These are phyloP conservation scores for Phalaenopsis aphrodite DNA, from an alignment of 106 monocot genomes.

Conservation along the genomic window DNA sequence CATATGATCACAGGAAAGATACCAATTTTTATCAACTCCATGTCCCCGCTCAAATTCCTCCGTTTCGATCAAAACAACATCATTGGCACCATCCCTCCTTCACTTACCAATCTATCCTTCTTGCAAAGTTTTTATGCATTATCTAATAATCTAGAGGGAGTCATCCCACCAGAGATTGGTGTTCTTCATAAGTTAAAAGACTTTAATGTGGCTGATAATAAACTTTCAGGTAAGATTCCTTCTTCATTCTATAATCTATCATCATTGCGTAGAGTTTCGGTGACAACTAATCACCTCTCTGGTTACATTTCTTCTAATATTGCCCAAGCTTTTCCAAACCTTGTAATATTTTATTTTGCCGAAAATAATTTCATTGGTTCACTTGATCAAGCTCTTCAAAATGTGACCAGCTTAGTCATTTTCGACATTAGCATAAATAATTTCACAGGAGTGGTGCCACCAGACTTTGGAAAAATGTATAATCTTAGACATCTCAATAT, in stretches of 20 bases:
- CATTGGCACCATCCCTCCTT: conserved; percentile 7
- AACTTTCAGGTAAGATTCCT: conserved; percentile 22
- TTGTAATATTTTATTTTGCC: not conserved
- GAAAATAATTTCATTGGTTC: not conserved
- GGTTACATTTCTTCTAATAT: conserved; percentile 17
- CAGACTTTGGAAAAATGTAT: conserved; percentile 6
- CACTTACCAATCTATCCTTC: conserved; percentile 7
- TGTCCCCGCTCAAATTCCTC: not conserved
- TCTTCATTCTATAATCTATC: conserved; percentile 13
- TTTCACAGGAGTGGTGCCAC: conserved; percentile 16
- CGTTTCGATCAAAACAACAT: not conserved
- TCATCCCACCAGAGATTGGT: conserved; percentile 6
- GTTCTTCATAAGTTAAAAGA: not conserved
- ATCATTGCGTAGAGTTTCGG: not conserved
- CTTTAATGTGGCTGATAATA: not conserved
- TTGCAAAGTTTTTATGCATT: not conserved
- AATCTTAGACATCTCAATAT: conserved; percentile 1
- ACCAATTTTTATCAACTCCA: not conserved
- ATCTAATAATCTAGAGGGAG: conserved; percentile 17
- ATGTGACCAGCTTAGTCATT: not conserved
- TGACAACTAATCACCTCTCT: conserved; percentile 9
- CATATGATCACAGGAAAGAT: conserved; percentile 11
- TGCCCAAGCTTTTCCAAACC: not conserved
- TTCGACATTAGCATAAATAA: conserved; percentile 8
- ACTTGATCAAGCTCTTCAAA: not conserved